Evolutionary conservation across 1,284 basidiomycete genomes (phyloP).

Genomic region (Trichosporon coremiiforme): DNA sequence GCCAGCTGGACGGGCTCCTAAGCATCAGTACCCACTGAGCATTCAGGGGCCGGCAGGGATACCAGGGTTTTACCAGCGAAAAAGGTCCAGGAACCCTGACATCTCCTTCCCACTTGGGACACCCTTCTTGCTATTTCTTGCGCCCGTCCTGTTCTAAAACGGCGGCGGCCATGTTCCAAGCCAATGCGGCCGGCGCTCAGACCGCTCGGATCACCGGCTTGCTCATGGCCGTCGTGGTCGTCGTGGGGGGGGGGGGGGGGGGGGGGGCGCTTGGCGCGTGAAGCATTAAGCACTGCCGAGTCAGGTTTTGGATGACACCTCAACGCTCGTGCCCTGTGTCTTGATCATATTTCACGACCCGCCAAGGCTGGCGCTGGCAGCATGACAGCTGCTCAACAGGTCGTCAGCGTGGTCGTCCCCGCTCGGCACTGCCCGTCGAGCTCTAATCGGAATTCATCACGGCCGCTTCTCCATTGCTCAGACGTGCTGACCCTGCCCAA

Average conservation of each 20-base stretch:
- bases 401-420: background rate
- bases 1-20: background rate
- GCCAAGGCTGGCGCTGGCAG: no score
- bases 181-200: background rate
- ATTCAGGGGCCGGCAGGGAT: background rate
- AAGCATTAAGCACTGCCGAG: background rate
- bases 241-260: no score
- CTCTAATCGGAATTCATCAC: background rate
- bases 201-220: background rate
- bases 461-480: slow-evolving; percentile 52
- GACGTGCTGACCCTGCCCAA: slow-evolving; percentile 60
- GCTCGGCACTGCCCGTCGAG: background rate
- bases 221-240: background rate
- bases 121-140: background rate
- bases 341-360: background rate
- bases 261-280: no score
- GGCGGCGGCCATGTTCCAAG: background rate
- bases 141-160: background rate
- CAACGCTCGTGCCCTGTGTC: background rate
- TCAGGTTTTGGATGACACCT: slow-evolving; percentile 1
- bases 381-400: no score
- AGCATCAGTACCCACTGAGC: background rate
- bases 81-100: slow-evolving; percentile 5
- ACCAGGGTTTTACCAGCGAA: background rate
- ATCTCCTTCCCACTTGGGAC: background rate